A percentile compares a stretch with the other conserved stretches of the same genome.
These are phyloP conservation scores for Blastocladiella britannica DNA, from an alignment of 192 early-diverging fungal species.

Conservation along the genomic window DNA sequence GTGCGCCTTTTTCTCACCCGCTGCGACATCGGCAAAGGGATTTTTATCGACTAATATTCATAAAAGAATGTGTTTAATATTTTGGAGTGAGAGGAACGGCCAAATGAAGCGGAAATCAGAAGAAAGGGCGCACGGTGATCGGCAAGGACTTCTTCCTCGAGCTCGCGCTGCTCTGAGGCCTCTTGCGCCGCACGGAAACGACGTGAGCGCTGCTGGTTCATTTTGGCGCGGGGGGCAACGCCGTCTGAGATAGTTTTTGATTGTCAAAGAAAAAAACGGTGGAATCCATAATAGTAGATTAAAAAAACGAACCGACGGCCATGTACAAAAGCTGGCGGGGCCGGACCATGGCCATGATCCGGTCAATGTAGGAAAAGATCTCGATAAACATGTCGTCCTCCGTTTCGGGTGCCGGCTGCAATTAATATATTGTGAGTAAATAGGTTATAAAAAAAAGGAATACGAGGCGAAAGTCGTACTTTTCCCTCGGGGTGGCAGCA, in stretches of 20 bases:
- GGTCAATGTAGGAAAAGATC: slow-evolving; percentile 90
- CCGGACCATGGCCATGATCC: slow-evolving; percentile 76
- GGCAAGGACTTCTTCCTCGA: too few relatives aligned
- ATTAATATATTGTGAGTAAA: too few relatives aligned
- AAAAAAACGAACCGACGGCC: slow-evolving; percentile 63
- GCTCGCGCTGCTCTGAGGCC: slow-evolving; percentile 19
- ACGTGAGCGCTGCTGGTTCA: slow-evolving; percentile 96
- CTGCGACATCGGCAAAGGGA: slow-evolving; percentile 25
- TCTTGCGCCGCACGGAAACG: slow-evolving; percentile 91
- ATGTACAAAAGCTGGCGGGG: slow-evolving; percentile 91
- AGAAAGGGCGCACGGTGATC: too few relatives aligned
- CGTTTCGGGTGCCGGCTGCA: slow-evolving; percentile 43
- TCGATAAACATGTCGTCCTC: slow-evolving; percentile 91
- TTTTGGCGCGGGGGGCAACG: slow-evolving; percentile 94
- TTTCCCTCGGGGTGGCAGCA: slow-evolving; percentile 61
- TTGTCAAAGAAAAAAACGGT: background rate
- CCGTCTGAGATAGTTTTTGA: slow-evolving; percentile 12
- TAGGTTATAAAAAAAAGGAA: background rate
- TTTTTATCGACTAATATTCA: too few relatives aligned
- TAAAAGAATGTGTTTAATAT: too few relatives aligned
- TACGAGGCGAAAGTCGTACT: slow-evolving; percentile 11
- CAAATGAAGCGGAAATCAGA: too few relatives aligned
- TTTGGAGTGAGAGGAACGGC: too few relatives aligned
- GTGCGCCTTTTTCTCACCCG: slow-evolving; percentile 37
- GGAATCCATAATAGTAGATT: background rate